Conservation (phyloP, 352 stramenopile genomes). For the Phytopythium sindhum region DNA sequence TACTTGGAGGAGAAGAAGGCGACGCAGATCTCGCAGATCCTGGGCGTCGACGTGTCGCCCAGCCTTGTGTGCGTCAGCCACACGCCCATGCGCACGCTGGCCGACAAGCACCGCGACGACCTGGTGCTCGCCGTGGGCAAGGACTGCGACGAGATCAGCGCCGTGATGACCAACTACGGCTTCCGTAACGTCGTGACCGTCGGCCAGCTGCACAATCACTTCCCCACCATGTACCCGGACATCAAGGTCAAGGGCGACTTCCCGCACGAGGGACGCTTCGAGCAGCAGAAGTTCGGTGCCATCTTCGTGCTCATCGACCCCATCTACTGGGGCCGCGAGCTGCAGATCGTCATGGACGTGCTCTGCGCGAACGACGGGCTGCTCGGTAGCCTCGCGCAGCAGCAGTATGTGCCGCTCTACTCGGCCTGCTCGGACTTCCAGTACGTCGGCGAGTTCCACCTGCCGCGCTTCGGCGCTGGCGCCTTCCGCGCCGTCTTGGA, state of each 20-base stretch:
- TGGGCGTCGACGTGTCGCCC: constrained; percentile 51
- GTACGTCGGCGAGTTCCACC: constrained; percentile 83
- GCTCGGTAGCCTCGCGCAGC: constrained; percentile 33
- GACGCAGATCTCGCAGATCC: constrained; percentile 59
- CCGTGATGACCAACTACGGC: constrained; percentile 73
- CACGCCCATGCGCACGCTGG: constrained; percentile 77
- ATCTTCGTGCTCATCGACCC: constrained; percentile 79
- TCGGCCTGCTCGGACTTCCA: constrained; percentile 87
- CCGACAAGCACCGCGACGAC: constrained; percentile 58
- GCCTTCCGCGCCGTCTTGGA: constrained; percentile 80
- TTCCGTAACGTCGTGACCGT: constrained; percentile 84
- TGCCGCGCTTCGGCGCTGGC: constrained; percentile 75
- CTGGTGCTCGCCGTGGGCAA: constrained; percentile 80
- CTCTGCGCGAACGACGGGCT: constrained; percentile 54
- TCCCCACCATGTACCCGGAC: constrained; percentile 80
- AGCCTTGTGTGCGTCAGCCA: constrained; percentile 69
- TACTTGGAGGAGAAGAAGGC: constrained; percentile 78
- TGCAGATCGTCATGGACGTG: constrained; percentile 77
- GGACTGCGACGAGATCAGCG: constrained; percentile 56
- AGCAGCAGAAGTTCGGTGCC: constrained; percentile 47
- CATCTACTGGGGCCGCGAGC: constrained; percentile 73
- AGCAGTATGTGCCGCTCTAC: constrained; percentile 75
- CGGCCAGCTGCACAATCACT: constrained; percentile 70
- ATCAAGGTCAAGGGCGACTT: constrained; percentile 45
- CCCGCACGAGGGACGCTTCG: constrained; percentile 45